Evolutionary conservation across 2,329 filamentous ascomycete genomes (phyloP).

Genomic region (Epicoccum sorghinum): DNA sequence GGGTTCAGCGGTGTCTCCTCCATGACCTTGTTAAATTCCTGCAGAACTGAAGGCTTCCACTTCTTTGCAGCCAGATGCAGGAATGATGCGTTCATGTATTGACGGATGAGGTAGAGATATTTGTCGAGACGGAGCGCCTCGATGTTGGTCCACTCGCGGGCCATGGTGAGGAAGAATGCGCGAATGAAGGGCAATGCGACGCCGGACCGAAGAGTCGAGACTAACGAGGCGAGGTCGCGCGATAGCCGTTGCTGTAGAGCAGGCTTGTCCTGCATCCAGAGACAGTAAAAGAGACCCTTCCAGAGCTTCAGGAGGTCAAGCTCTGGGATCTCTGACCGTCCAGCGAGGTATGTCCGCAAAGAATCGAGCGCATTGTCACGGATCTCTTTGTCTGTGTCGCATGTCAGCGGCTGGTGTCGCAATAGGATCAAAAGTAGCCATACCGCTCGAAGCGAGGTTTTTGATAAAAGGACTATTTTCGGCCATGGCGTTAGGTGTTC

Average conservation of each 20-base stretch:
- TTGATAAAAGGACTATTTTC: constrained; percentile 73
- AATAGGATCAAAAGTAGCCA: neutral
- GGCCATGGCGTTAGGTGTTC: neutral
- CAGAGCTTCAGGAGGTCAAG: constrained; percentile 85
- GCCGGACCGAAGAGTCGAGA: constrained; percentile 61
- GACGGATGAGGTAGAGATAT: constrained; percentile 82
- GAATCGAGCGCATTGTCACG: constrained; percentile 79
- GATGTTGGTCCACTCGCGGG: constrained; percentile 58
- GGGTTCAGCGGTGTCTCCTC: constrained; percentile 54
- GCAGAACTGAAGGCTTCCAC: constrained; percentile 49
- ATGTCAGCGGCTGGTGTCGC: constrained; percentile 12
- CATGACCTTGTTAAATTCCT: constrained; percentile 56
- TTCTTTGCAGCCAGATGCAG: constrained; percentile 51
- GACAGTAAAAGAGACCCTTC: constrained; percentile 90
- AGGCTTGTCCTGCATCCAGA: constrained; percentile 93
- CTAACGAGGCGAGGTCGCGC: constrained; percentile 74
- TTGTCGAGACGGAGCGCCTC: constrained; percentile 76
- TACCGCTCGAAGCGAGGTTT: constrained; percentile 83
- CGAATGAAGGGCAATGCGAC: constrained; percentile 53
- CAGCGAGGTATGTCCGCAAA: constrained; percentile 77
- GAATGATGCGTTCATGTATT: constrained; percentile 77
- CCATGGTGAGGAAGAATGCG: constrained; percentile 60
- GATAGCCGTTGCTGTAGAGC: constrained; percentile 85
- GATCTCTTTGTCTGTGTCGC: constrained; percentile 70
- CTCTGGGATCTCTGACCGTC: constrained; percentile 64